A percentile compares a stretch with the other conserved stretches of the same genome.
Evolutionary conservation across 257 asterid genomes (phyloP).

Genomic region (Thymus mandschuricus): DNA sequence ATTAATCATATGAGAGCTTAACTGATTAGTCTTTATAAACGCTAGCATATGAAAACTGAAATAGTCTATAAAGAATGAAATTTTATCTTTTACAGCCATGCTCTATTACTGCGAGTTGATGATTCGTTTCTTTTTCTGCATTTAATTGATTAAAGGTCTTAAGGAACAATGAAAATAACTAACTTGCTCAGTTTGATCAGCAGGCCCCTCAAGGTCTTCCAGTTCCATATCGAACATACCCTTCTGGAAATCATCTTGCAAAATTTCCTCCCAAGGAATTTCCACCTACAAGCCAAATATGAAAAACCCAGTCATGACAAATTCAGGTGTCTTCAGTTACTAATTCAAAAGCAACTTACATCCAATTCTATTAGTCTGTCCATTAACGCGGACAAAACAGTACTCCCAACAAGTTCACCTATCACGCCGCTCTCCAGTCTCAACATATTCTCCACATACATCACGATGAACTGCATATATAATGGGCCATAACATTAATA

Average conservation of each 20-base stretch:
- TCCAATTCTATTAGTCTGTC: conserved; percentile 83
- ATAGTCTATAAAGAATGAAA: not conserved
- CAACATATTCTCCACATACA: conserved; percentile 86
- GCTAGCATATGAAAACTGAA: too few species aligned
- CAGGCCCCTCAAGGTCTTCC: conserved; percentile 70
- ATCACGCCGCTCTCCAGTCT: conserved; percentile 71
- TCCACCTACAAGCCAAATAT: conserved; percentile 55
- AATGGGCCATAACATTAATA: conserved; percentile 5
- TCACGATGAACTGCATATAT: conserved; percentile 53
- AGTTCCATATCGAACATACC: conserved; percentile 88
- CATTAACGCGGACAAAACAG: conserved; percentile 59
- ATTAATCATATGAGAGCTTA: not conserved
- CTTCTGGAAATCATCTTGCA: conserved; percentile 76
- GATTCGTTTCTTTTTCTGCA: not conserved
- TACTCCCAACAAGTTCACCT: conserved; percentile 70
- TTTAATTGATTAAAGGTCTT: not conserved
- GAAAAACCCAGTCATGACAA: conserved; percentile 19
- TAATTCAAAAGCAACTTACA: conserved; percentile 53
- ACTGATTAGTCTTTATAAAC: not conserved
- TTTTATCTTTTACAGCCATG: not conserved
- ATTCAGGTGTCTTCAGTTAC: conserved; percentile 11
- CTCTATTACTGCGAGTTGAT: not conserved
- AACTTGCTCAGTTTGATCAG: conserved; percentile 44
- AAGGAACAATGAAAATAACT: not conserved
- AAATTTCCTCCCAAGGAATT: conserved; percentile 78